Evolutionary conservation across 2,329 filamentous ascomycete species (phyloP).

Genomic region (Elsinoe ampelina): DNA sequence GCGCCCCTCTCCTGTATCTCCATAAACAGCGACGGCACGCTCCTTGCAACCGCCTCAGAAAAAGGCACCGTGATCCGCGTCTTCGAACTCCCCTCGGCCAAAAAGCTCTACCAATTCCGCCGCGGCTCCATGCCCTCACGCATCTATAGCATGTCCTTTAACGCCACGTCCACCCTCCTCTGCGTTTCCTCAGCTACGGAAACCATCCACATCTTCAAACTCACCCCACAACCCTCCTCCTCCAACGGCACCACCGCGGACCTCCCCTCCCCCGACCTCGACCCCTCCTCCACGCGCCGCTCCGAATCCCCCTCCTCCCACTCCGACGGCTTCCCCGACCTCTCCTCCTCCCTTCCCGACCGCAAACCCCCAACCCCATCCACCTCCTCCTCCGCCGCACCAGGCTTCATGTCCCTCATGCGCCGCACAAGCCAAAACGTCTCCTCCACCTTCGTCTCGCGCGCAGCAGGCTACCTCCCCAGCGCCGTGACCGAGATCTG

Average conservation of each 20-base stretch:
- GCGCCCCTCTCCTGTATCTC: constrained; percentile 84
- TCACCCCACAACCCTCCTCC: constrained; percentile 39
- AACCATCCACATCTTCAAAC: constrained; percentile 91
- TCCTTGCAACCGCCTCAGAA: constrained; percentile 90
- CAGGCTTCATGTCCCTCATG: constrained; percentile 76
- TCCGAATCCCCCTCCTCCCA: constrained; percentile 17
- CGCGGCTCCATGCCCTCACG: constrained; percentile 89
- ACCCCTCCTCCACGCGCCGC: constrained; percentile 27
- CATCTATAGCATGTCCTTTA: constrained; percentile 99
- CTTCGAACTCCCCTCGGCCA: constrained; percentile 80
- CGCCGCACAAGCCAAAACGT: constrained; percentile 93
- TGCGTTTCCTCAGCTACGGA: constrained; percentile 95
- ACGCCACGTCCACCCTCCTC: constrained; percentile 81
- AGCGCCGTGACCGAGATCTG: constrained; percentile 95
- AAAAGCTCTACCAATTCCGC: constrained; percentile 93
- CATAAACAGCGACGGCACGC: constrained; percentile 82
- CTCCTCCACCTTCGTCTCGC: constrained; percentile 76
- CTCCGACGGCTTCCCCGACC: constrained; percentile 10
- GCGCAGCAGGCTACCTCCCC: constrained; percentile 84
- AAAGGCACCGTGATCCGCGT: constrained; percentile 96
- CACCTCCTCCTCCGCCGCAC: neutral
- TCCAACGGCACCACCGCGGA: constrained; percentile 34
- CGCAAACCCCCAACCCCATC: constrained; percentile 47
- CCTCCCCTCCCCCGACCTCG: constrained; percentile 14
- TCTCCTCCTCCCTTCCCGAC: constrained; percentile 20